phyloP scores from a whole-genome alignment of 306 rosid species.

The Ceratonia siliqua region DNA sequence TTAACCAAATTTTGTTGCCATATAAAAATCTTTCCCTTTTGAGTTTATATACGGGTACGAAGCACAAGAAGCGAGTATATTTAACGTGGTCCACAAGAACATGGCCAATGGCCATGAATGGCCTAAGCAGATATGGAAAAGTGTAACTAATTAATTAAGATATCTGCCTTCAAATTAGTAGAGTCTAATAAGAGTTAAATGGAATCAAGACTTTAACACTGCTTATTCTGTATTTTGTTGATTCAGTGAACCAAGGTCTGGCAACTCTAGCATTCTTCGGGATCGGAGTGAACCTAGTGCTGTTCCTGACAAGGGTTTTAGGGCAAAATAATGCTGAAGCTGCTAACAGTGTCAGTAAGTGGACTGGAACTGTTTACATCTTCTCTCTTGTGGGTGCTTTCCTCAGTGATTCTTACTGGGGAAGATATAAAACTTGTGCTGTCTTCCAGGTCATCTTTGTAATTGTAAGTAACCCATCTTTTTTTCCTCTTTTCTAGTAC shows the following conservation, averaged over 20 bases:
- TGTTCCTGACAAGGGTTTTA: constrained; percentile 56
- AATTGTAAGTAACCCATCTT: constrained; percentile 47
- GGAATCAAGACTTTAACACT: neutral
- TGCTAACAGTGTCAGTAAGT: constrained; percentile 60
- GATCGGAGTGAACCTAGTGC: constrained; percentile 56
- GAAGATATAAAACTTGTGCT: constrained; percentile 57
- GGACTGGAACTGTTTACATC: constrained; percentile 58
- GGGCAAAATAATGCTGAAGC: constrained; percentile 55
- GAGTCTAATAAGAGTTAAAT: neutral
- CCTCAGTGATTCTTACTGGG: constrained; percentile 65
- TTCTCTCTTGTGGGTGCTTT: constrained; percentile 63
- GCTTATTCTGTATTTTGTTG: constrained; percentile 3
- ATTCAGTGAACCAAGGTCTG: constrained; percentile 58
- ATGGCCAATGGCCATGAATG: neutral
- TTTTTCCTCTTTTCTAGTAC: neutral
- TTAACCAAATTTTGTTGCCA: constrained; percentile 7
- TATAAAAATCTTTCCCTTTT: neutral
- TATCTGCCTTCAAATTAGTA: neutral
- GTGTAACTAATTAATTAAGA: neutral
- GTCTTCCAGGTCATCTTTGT: constrained; percentile 70
- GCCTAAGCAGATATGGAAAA: too few relatives aligned
- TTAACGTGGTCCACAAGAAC: constrained; percentile 5
- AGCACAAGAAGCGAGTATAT: neutral
- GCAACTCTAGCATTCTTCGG: constrained; percentile 66
- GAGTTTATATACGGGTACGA: neutral